A percentile compares a stretch with the other conserved stretches of the same genome.
phyloP scores from a whole-genome alignment of 768 basidiomycete genomes.

The Podaxis sp. region DNA sequence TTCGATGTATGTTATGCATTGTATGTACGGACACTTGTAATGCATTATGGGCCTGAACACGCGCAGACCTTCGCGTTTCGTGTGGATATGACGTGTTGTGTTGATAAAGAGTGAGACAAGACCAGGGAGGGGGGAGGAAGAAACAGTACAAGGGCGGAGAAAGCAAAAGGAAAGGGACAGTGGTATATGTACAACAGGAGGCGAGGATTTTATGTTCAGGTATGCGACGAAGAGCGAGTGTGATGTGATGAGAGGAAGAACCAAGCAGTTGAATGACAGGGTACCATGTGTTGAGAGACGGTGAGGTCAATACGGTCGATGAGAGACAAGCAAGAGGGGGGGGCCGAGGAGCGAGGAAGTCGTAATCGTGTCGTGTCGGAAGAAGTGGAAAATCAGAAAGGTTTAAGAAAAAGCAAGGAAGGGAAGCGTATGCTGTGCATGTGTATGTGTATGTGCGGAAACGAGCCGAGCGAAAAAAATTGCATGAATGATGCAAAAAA shows the following conservation, averaged over 20 bases:
- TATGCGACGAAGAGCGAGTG: background rate
- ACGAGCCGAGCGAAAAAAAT: background rate
- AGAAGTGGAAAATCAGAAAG: slow-evolving; percentile 6
- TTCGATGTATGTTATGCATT: background rate
- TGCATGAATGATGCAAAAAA: slow-evolving; percentile 9
- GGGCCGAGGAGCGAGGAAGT: slow-evolving; percentile 13
- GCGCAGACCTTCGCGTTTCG: slow-evolving; percentile 10
- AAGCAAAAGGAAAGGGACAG: background rate
- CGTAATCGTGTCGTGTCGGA: slow-evolving; percentile 8
- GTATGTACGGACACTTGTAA: slow-evolving; percentile 1
- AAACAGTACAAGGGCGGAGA: too few species aligned
- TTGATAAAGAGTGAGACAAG: background rate
- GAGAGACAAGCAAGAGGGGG: background rate
- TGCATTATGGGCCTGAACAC: slow-evolving; percentile 8
- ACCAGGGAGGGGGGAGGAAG: background rate
- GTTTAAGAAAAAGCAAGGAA: slow-evolving; percentile 10
- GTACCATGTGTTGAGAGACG: background rate
- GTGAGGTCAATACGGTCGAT: background rate
- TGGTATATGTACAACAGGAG: slow-evolving; percentile 1
- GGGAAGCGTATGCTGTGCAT: background rate
- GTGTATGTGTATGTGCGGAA: background rate
- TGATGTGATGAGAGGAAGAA: slow-evolving; percentile 2
- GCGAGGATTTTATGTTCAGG: background rate
- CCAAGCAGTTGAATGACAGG: slow-evolving; percentile 23
- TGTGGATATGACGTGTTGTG: background rate